phyloP scores from a whole-genome alignment of 1,284 basidiomycete genomes.

The Papiliotrema nemorosa region DNA sequence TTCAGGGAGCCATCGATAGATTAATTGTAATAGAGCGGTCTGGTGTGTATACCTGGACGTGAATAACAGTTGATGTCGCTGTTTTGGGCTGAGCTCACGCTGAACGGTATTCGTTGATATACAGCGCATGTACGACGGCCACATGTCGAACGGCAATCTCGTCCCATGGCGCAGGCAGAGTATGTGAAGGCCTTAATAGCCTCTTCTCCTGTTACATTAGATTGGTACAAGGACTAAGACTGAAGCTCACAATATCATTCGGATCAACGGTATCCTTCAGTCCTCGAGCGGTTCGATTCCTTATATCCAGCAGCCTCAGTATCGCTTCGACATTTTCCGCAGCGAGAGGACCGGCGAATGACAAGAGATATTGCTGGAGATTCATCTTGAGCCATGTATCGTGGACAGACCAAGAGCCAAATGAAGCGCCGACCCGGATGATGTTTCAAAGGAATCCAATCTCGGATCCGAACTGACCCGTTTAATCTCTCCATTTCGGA shows the following conservation, averaged over 20 bases:
- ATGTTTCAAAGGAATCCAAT: neutral
- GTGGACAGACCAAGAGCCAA: too few species aligned
- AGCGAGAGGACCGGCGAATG: slow-evolving; percentile 33
- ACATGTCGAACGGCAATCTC: slow-evolving; percentile 43
- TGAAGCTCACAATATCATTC: slow-evolving; percentile 31
- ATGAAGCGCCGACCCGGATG: too few species aligned
- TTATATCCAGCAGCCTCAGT: slow-evolving; percentile 27
- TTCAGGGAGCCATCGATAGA: slow-evolving; percentile 69
- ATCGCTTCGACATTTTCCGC: slow-evolving; percentile 29
- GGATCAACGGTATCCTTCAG: slow-evolving; percentile 37
- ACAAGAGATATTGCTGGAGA: slow-evolving; percentile 37
- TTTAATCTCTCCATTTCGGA: neutral
- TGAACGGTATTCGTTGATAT: slow-evolving; percentile 26
- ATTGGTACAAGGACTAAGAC: neutral
- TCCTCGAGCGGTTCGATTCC: slow-evolving; percentile 37
- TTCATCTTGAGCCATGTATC: slow-evolving; percentile 37
- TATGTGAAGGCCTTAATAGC: slow-evolving; percentile 34
- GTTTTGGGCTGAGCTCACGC: slow-evolving; percentile 26
- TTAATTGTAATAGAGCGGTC: slow-evolving; percentile 54
- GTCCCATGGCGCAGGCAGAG: slow-evolving; percentile 41
- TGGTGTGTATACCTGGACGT: slow-evolving; percentile 37
- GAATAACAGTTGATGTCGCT: neutral
- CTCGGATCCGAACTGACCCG: slow-evolving; percentile 1
- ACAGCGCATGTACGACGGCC: slow-evolving; percentile 37
- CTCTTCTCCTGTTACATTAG: slow-evolving; percentile 24